Base-by-base conservation (phyloP, 176 grass and related monocot genomes). In the Eragrostis nindensis region DNA sequence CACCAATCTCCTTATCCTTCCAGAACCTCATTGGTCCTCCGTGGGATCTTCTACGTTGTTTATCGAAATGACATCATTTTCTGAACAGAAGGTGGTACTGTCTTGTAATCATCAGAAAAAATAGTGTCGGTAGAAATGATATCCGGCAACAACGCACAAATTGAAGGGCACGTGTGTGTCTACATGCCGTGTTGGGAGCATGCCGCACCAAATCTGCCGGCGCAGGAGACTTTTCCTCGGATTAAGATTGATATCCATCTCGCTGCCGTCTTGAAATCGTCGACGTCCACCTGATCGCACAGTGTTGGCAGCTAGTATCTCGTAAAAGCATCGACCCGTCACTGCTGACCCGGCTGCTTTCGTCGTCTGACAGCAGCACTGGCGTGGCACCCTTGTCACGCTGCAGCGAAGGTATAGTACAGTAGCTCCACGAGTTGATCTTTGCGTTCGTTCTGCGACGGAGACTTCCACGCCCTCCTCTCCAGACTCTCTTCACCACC, bases 341-440 rank as follows among this genome's bases (percentile, higher is more conserved):
- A 73, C 18, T 5, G 7, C 8, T n/a, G 29, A 54, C 55, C 56
- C 18, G 42, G 42, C 42, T 46, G 54, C 24, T 45, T 8, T 76
- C 16, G 22, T 52, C 21, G 11, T 19, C 3, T 73, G 17, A 54
- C 70, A 11, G 8, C 32, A 74, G 81, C 81, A 13, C 3, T 66
- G 81, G 47, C 81, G 70, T 74, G 38, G 70, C 80, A 65, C 2
- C 22, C n/a, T 83, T 83, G 70, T 40, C 32, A 4, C 44, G 18
- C 30, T 52, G 42, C 57, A 9, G 55, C 14, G 5, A 16, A 6
- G 52, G 18, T n/a, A n/a, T 55, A n/a, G 52, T 32, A n/a, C n/a
- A n/a, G n/a, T 24, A 71, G 45, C 7, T 61, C 55, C 22, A 29
- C 3, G 22, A 3, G 70, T 53, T 15, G 24, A 15, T 27, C 24